These are phyloP conservation scores for Tylopilus sp. DNA, from an alignment of 768 basidiomycete genomes.

Conservation along the genomic window DNA sequence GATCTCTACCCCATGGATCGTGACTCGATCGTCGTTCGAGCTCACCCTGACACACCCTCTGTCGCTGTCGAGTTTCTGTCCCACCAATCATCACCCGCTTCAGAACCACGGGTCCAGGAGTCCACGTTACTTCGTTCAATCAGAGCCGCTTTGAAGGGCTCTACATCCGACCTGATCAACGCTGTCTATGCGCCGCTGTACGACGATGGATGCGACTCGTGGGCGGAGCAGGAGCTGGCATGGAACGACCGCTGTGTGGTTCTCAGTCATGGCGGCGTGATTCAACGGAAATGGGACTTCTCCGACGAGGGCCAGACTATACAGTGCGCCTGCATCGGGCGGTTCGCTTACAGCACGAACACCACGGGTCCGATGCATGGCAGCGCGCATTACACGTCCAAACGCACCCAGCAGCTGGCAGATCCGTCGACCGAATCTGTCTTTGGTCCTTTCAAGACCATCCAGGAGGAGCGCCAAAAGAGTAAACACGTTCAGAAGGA, in stretches of 20 bases:
- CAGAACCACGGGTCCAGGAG: constrained; percentile 14
- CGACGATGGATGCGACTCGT: constrained; percentile 36
- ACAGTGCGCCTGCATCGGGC: constrained; percentile 78
- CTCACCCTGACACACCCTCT: constrained; percentile 42
- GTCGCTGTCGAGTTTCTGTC: constrained; percentile 43
- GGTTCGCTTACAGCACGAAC: constrained; percentile 52
- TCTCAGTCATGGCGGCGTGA: constrained; percentile 62
- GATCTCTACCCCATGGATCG: constrained; percentile 10
- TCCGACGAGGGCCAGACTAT: constrained; percentile 66
- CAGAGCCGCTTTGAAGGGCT: constrained; percentile 55
- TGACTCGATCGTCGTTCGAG: constrained; percentile 30
- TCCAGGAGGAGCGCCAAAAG: constrained; percentile 38
- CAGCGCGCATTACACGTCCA: constrained; percentile 29
- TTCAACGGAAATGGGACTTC: constrained; percentile 74
- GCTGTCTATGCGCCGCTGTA: constrained; percentile 43
- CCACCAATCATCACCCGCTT: constrained; percentile 19
- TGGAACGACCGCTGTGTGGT: constrained; percentile 68
- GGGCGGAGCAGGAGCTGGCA: constrained; percentile 60
- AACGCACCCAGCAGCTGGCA: constrained; percentile 11
- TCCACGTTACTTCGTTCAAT: constrained; percentile 55
- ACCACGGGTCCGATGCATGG: constrained; percentile 23
- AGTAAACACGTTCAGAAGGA: constrained; percentile 34
- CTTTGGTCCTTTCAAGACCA: constrained; percentile 43
- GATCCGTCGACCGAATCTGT: constrained; percentile 23
- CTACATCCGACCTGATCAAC: constrained; percentile 40